phyloP scores from a whole-genome alignment of 768 basidiomycete genomes.

The Dacryopinax primogenitus region DNA sequence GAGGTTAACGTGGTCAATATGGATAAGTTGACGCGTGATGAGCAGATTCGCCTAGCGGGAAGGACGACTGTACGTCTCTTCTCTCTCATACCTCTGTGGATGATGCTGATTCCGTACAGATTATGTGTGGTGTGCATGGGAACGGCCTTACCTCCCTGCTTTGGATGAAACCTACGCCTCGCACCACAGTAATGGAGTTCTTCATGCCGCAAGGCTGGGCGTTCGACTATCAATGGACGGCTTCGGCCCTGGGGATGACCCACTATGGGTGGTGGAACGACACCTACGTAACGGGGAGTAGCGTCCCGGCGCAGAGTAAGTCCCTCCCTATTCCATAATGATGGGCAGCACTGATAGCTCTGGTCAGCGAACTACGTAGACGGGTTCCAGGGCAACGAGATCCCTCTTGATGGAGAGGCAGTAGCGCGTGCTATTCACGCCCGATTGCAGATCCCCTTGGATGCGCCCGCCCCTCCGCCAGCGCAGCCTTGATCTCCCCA shows the following conservation, averaged over 20 bases:
- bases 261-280: constrained; percentile 25
- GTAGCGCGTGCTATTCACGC: constrained; percentile 35
- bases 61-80: constrained; percentile 58
- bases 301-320: not conserved
- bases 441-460: not conserved
- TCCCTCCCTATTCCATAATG: not conserved
- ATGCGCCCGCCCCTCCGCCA: not conserved
- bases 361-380: constrained; percentile 45
- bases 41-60: constrained; percentile 70
- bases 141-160: constrained; percentile 78
- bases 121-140: constrained; percentile 89
- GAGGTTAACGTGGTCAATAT: constrained; percentile 81
- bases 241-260: constrained; percentile 65
- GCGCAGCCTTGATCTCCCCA: not conserved
- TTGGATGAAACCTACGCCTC: constrained; percentile 80
- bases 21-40: constrained; percentile 63
- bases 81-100: not conserved
- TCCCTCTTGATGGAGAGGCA: constrained; percentile 62
- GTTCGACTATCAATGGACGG: constrained; percentile 69
- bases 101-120: constrained; percentile 35
- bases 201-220: constrained; percentile 78
- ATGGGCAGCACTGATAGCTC: not conserved
- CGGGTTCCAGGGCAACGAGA: constrained; percentile 76
- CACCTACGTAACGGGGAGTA: not conserved
- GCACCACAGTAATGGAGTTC: constrained; percentile 85